These are phyloP conservation scores for Chenopodium berlandieri DNA, from an alignment of 148 eudicot species.

Conservation along the genomic window DNA sequence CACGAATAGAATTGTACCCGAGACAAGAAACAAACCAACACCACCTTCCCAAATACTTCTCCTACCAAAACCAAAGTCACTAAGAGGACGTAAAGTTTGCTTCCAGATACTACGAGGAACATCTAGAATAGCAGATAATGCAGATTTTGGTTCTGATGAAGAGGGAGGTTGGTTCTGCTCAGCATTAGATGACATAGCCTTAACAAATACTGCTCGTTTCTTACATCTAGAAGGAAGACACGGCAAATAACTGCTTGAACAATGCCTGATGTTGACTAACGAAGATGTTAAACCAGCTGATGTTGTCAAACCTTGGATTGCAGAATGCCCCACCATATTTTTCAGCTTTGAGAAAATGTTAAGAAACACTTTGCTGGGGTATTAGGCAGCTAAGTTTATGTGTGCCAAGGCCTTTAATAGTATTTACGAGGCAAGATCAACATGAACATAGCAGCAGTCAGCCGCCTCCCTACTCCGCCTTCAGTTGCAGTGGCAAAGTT, in stretches of 20 bases:
- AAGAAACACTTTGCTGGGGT: not conserved
- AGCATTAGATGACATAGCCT: constrained; percentile 44
- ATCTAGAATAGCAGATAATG: constrained; percentile 50
- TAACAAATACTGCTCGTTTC: constrained; percentile 36
- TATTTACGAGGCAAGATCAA: not conserved
- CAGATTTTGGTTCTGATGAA: constrained; percentile 45
- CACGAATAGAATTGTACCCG: constrained; percentile 70
- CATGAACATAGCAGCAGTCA: constrained; percentile 5
- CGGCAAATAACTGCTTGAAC: constrained; percentile 39
- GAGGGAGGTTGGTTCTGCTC: constrained; percentile 40
- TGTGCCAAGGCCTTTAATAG: not conserved
- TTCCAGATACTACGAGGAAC: constrained; percentile 70
- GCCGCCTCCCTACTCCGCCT: not conserved
- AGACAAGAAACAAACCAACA: constrained; percentile 82
- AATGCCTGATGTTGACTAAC: constrained; percentile 23
- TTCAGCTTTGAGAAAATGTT: not conserved
- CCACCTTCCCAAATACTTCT: constrained; percentile 98
- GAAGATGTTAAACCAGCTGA: constrained; percentile 38
- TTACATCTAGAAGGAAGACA: constrained; percentile 38
- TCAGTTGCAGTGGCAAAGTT: constrained; percentile 1
- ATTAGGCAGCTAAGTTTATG: not conserved
- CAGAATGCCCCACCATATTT: constrained; percentile 53
- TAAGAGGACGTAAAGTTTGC: constrained; percentile 63
- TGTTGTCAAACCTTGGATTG: constrained; percentile 39
- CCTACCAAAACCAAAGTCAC: constrained; percentile 84